phyloP scores from a whole-genome alignment of 1,139 yeast genomes.

The Eremothecium gossypii region DNA sequence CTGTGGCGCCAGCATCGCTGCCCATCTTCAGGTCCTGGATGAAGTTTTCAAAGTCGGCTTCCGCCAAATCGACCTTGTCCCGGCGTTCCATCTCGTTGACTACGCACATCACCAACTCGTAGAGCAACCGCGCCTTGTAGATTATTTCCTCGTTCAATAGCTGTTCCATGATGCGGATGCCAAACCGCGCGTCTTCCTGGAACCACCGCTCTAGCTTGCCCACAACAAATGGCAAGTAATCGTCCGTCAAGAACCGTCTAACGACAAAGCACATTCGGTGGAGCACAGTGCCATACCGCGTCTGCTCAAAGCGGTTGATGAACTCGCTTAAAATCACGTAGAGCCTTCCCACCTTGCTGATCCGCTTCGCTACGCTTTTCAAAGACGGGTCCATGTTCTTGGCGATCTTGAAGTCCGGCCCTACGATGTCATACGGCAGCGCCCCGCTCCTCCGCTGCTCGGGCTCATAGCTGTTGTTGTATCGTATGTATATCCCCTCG shows the following conservation, averaged over 20 bases:
- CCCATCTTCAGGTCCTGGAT: conserved; percentile 27
- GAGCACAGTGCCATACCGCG: conserved; percentile 57
- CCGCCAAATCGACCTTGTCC: conserved; percentile 21
- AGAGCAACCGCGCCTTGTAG: conserved; percentile 20
- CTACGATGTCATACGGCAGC: conserved; percentile 8
- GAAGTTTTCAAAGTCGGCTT: conserved; percentile 26
- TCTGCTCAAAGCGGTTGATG: conserved; percentile 48
- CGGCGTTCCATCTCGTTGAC: conserved; percentile 20
- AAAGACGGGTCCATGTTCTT: conserved; percentile 66
- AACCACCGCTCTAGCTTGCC: conserved; percentile 48
- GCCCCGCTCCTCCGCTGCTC: conserved; percentile 8
- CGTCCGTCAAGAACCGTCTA: conserved; percentile 38
- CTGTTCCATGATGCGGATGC: conserved; percentile 48
- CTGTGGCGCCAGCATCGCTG: conserved; percentile 3
- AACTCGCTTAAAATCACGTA: conserved; percentile 46
- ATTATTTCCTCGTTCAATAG: conserved; percentile 19
- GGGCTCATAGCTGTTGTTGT: conserved; percentile 52
- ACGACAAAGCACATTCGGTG: conserved; percentile 65
- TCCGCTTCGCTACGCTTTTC: conserved; percentile 57
- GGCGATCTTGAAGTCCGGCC: conserved; percentile 65
- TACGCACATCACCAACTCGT: conserved; percentile 18
- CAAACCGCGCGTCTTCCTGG: conserved; percentile 35
- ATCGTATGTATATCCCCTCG: conserved; percentile 73
- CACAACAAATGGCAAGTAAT: conserved; percentile 38
- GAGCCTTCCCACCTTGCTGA: conserved; percentile 55